phyloP scores from a whole-genome alignment of 306 rosid genomes.

The Begonia loranthoides region DNA sequence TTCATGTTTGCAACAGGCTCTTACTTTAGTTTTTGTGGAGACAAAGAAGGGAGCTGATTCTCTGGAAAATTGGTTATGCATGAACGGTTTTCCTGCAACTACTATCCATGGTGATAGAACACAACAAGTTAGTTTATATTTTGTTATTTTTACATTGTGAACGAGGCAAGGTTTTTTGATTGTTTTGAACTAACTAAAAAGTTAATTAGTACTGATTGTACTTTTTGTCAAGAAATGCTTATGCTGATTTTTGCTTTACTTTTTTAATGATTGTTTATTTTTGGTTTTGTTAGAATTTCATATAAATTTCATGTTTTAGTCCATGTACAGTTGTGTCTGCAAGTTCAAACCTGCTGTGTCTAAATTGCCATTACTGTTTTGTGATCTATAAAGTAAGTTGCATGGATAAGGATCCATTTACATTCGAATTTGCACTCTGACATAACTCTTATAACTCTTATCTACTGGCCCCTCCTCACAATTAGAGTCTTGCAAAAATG shows the following conservation, averaged over 20 bases:
- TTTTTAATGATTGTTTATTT: background rate
- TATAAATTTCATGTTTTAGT: too few relatives aligned
- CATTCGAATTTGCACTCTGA: too few relatives aligned
- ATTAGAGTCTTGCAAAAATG: too few relatives aligned
- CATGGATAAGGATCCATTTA: too few relatives aligned
- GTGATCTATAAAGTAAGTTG: too few relatives aligned
- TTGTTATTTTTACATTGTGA: background rate
- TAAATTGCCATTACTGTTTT: too few relatives aligned
- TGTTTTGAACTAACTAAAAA: background rate
- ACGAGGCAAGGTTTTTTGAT: background rate
- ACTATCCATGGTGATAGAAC: constrained; percentile 94
- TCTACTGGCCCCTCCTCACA: too few relatives aligned
- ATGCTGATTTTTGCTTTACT: background rate
- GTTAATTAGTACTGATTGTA: too few relatives aligned
- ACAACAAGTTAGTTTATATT: constrained; percentile 54
- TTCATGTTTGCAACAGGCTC: constrained; percentile 54
- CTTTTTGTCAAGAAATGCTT: background rate
- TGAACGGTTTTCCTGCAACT: constrained; percentile 87
- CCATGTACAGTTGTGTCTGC: too few relatives aligned
- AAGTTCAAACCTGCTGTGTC: too few relatives aligned
- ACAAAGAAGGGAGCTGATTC: constrained; percentile 97
- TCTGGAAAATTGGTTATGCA: constrained; percentile 77
- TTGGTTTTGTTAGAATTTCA: too few relatives aligned
- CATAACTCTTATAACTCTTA: too few relatives aligned
- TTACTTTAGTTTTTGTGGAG: constrained; percentile 94